Evolutionary conservation across 306 rosid genomes (phyloP).

Genomic region (Begonia loranthoides): DNA sequence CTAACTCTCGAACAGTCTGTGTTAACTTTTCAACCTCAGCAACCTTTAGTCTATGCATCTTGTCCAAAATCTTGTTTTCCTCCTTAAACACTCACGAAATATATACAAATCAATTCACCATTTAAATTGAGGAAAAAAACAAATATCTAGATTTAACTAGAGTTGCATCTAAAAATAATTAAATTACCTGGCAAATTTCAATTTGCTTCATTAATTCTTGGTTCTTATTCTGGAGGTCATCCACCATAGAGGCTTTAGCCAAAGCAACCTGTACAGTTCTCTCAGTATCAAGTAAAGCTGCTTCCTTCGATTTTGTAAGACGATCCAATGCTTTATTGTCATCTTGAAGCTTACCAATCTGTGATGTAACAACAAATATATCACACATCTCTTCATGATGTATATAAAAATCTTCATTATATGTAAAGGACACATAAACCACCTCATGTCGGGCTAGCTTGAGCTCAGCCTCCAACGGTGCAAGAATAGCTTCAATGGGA

Average conservation of each 20-base stretch:
- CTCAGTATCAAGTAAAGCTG: slow-evolving; percentile 93
- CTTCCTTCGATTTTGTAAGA: slow-evolving; percentile 98
- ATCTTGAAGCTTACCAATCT: slow-evolving; percentile 98
- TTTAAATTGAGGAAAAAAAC: too few relatives aligned
- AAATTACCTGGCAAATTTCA: slow-evolving; percentile 90
- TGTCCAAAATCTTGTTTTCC: slow-evolving; percentile 96
- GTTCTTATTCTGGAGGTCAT: slow-evolving; percentile 96
- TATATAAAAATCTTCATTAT: neutral
- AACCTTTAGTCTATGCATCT: slow-evolving; percentile 94
- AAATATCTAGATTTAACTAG: neutral
- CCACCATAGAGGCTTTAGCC: slow-evolving; percentile 99
- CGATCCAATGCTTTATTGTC: slow-evolving; percentile 96
- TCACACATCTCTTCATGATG: neutral
- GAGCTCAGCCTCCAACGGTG: slow-evolving; percentile 98
- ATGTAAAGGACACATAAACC: slow-evolving; percentile 7
- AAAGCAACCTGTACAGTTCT: slow-evolving; percentile 92
- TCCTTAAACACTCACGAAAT: slow-evolving; percentile 27
- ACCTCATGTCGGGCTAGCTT: slow-evolving; percentile 99
- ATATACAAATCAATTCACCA: too few relatives aligned
- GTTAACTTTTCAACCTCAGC: slow-evolving; percentile 99
- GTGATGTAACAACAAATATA: slow-evolving; percentile 14
- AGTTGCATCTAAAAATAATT: neutral
- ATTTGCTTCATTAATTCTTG: slow-evolving; percentile 95
- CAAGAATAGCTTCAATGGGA: slow-evolving; percentile 97
- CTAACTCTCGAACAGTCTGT: slow-evolving; percentile 95